Conservation (phyloP, 2,329 filamentous ascomycete genomes). For the Hymenoscyphus repandus region DNA sequence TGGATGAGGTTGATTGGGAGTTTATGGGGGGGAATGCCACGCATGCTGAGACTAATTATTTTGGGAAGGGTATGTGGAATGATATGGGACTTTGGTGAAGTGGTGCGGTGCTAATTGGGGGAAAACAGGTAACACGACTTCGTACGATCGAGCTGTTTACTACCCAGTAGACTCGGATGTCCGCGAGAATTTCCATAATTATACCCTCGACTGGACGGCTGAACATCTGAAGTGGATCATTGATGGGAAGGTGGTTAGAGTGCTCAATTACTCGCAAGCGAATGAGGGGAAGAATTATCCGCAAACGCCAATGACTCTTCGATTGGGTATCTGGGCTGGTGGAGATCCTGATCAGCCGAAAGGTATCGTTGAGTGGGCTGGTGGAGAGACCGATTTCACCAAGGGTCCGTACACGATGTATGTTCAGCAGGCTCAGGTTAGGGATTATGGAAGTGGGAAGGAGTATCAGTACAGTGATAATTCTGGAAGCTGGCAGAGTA, state of each 20-base stretch:
- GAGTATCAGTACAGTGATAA: constrained; percentile 61
- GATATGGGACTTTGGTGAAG: neutral
- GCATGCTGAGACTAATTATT: constrained; percentile 68
- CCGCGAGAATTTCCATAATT: constrained; percentile 59
- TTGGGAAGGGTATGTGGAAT: constrained; percentile 51
- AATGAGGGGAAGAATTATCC: constrained; percentile 61
- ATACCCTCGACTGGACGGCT: constrained; percentile 68
- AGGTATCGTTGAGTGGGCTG: constrained; percentile 64
- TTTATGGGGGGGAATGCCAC: constrained; percentile 64
- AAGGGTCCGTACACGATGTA: constrained; percentile 69
- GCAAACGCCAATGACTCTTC: constrained; percentile 70
- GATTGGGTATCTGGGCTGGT: constrained; percentile 62
- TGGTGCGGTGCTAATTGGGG: neutral
- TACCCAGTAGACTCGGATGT: constrained; percentile 49
- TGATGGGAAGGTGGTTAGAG: constrained; percentile 61
- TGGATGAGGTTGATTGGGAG: constrained; percentile 88
- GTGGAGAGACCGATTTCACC: constrained; percentile 61
- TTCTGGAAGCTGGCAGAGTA: constrained; percentile 58
- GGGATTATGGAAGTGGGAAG: constrained; percentile 55
- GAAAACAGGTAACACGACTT: constrained; percentile 50
- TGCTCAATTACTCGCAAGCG: constrained; percentile 54
- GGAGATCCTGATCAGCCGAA: constrained; percentile 50
- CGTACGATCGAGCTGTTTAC: constrained; percentile 64
- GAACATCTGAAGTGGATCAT: constrained; percentile 64
- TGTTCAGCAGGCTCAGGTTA: constrained; percentile 54